Evolutionary conservation across 768 basidiomycete genomes (phyloP).

Genomic region (Mycena galopus): DNA sequence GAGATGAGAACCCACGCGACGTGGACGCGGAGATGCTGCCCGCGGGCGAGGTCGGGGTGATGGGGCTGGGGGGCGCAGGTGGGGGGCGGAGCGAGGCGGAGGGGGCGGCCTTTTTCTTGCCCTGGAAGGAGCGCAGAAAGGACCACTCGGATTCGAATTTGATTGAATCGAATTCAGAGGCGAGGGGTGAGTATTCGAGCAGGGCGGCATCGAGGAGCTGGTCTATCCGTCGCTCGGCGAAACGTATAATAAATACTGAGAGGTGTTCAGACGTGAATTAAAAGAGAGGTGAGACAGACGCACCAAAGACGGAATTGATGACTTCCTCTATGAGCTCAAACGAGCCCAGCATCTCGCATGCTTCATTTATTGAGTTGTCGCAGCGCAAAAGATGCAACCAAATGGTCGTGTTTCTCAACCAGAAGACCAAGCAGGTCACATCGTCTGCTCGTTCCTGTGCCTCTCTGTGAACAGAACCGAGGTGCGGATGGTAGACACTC

Average conservation of each 20-base stretch:
- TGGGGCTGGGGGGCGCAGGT: constrained; percentile 64
- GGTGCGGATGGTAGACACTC: constrained; percentile 51
- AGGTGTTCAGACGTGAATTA: constrained; percentile 21
- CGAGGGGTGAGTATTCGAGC: constrained; percentile 85
- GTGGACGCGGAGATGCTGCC: constrained; percentile 59
- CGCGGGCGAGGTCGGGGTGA: constrained; percentile 64
- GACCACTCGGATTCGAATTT: constrained; percentile 99
- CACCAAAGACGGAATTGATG: constrained; percentile 95
- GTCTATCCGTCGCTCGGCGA: constrained; percentile 91
- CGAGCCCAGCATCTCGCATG: constrained; percentile 87
- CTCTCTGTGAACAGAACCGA: constrained; percentile 22
- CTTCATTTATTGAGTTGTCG: constrained; percentile 81
- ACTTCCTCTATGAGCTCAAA: constrained; percentile 92
- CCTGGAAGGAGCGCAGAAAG: constrained; percentile 79
- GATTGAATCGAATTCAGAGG: constrained; percentile 82
- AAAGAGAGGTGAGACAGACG: constrained; percentile 29
- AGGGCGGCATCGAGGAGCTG: constrained; percentile 84
- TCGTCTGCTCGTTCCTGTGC: constrained; percentile 85
- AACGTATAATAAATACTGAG: constrained; percentile 94
- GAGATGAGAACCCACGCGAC: constrained; percentile 73
- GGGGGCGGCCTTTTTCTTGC: constrained; percentile 67
- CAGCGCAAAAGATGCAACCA: constrained; percentile 94
- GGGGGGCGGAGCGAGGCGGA: constrained; percentile 53
- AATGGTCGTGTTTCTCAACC: constrained; percentile 92
- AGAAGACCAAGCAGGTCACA: constrained; percentile 89